A percentile compares a stretch with the other conserved stretches of the same genome.
Conservation (phyloP, 371 early-diverging fungal species). For the Apophysomyces elegans region DNA sequence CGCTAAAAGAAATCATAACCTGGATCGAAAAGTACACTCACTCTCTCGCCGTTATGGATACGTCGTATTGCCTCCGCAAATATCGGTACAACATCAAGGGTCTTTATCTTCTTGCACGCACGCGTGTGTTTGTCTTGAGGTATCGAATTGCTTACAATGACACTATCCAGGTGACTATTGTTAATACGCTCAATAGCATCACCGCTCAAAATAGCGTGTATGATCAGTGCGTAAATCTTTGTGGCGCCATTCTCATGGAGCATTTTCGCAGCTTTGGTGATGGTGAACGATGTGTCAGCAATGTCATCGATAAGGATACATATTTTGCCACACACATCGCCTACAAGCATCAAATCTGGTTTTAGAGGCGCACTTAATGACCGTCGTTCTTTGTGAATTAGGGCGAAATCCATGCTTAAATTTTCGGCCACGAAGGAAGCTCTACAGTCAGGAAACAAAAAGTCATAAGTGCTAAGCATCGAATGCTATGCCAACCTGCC, state of each 20-base stretch:
- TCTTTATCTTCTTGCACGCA: slow-evolving; percentile 70
- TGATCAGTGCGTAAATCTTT: slow-evolving; percentile 61
- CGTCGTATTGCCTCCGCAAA: slow-evolving; percentile 95
- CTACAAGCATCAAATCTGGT: slow-evolving; percentile 87
- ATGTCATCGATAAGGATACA: slow-evolving; percentile 96
- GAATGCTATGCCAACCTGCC: neutral
- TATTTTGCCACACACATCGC: slow-evolving; percentile 84
- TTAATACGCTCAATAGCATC: slow-evolving; percentile 85
- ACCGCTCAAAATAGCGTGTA: slow-evolving; percentile 84
- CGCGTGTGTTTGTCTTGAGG: slow-evolving; percentile 80
- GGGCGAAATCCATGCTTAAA: slow-evolving; percentile 84
- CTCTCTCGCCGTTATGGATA: slow-evolving; percentile 94
- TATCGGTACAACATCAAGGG: slow-evolving; percentile 83
- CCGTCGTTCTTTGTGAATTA: slow-evolving; percentile 88
- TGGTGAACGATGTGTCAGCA: slow-evolving; percentile 92
- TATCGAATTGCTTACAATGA: slow-evolving; percentile 90
- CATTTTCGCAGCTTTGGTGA: slow-evolving; percentile 87
- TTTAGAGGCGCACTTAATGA: slow-evolving; percentile 46
- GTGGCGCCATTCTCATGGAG: slow-evolving; percentile 87
- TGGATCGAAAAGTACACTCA: slow-evolving; percentile 82
- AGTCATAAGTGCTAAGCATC: neutral
- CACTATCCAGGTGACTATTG: slow-evolving; percentile 70
- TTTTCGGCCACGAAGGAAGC: slow-evolving; percentile 87
- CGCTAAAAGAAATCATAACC: slow-evolving; percentile 32
- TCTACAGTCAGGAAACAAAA: slow-evolving; percentile 33